Base-by-base conservation (phyloP, 2,329 filamentous ascomycete species). In the Orbilia brochopaga region DNA sequence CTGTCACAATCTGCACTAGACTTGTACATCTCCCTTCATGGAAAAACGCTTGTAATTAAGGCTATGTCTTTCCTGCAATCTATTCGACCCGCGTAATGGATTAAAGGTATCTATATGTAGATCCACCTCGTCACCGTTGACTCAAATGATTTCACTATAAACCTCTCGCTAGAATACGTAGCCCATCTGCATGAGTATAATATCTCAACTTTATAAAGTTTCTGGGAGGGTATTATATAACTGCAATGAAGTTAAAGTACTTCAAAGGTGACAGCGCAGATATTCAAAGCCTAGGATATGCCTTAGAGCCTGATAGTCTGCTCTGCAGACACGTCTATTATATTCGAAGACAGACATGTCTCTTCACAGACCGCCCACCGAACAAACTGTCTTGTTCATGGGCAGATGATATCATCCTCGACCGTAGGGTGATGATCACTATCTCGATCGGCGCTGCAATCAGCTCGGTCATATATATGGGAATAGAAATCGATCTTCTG, bases 1-100 rank as follows among this genome's bases (percentile, higher is more conserved):
- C 37, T 15, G 37, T 42, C 46, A 50, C 19, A 17, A 27, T 23
- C 19, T 46, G 40, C 46, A 15, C 11, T 37, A 48, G 17, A 48
- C 42, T n/a, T 48, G 42, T 48, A 48, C 23, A 50, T 50, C 46
- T 50, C 46, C 46, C 46, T 19, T 50, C 19, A 19, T 50, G 46
- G 21, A 15, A 21, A 3, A 23, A 50, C 46, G 21, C 46, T 23
- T 50, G 46, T 50, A 50, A 50, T 19, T 50, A 50, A 23, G 46
- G 46, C 46, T 4, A 50, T 23, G 11, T 13, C 19, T 23, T 11
- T 50, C 19, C 37, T 42, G n/a, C 5, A 42, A 15, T 42, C 15
- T 42, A 42, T 42, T 42, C 37, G 37, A 17, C 37, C 11, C n/a
- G 37, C 37, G n/a, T 13, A 42, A 42, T 42, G 13, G 37, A 42